Percentiles rank a stretch among this genome's conserved stretches.
These are phyloP conservation scores for Tolypocladium endophyticum DNA, from an alignment of 2,329 filamentous ascomycete species.

Conservation along the genomic window DNA sequence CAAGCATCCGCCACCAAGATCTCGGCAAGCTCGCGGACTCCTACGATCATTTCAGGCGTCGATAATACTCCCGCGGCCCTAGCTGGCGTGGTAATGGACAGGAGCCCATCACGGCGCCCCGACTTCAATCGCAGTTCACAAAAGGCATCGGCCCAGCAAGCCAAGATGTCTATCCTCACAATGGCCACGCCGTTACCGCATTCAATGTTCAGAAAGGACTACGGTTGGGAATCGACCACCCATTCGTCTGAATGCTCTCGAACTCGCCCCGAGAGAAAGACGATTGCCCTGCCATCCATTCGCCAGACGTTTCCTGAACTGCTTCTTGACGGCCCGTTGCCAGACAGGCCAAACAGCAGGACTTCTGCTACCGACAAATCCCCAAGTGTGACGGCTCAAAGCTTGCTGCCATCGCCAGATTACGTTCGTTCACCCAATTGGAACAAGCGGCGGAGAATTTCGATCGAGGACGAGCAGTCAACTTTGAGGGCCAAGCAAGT, in stretches of 20 bases:
- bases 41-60: background rate
- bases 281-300: slow-evolving; percentile 39
- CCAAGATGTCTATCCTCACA: slow-evolving; percentile 40
- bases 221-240: slow-evolving; percentile 26
- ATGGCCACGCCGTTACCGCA: slow-evolving; percentile 32
- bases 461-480: slow-evolving; percentile 29
- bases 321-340: slow-evolving; percentile 13
- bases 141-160: slow-evolving; percentile 11
- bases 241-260: slow-evolving; percentile 20
- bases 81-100: slow-evolving; percentile 27
- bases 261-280: slow-evolving; percentile 26
- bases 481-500: slow-evolving; percentile 30
- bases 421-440: slow-evolving; percentile 38
- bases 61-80: slow-evolving; percentile 5
- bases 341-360: background rate
- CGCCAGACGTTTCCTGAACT: slow-evolving; percentile 35
- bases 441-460: slow-evolving; percentile 37
- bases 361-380: background rate
- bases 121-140: slow-evolving; percentile 15
- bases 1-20: background rate
- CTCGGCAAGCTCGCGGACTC: background rate
- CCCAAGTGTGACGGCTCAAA: background rate
- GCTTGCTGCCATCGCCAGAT: slow-evolving; percentile 26
- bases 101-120: slow-evolving; percentile 23
- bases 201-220: slow-evolving; percentile 27